Percentiles rank a stretch among this genome's conserved stretches.
Evolutionary conservation across 2,329 filamentous ascomycete genomes (phyloP).

Genomic region (Diaporthe longicolla): DNA sequence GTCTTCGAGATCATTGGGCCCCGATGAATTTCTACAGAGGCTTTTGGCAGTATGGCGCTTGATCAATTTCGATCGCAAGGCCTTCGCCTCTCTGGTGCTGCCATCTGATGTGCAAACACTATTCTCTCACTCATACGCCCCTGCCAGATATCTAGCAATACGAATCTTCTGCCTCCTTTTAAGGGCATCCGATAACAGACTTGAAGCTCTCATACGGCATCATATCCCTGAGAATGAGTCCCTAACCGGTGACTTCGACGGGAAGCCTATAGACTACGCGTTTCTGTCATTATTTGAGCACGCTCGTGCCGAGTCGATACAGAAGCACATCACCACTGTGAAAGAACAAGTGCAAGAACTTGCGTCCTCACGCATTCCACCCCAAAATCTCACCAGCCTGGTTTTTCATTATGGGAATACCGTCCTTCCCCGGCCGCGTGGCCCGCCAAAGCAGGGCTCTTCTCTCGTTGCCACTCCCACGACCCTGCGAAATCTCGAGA

Average conservation of each 20-base stretch:
- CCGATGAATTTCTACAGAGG: slow-evolving; percentile 51
- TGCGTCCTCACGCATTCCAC: slow-evolving; percentile 20
- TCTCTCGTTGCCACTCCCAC: slow-evolving; percentile 79
- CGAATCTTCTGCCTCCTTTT: slow-evolving; percentile 85
- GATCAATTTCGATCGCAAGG: slow-evolving; percentile 79
- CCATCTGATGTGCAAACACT: slow-evolving; percentile 78
- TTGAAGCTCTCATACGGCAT: slow-evolving; percentile 77
- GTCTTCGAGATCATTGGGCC: slow-evolving; percentile 14
- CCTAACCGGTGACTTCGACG: slow-evolving; percentile 82
- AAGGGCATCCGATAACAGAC: slow-evolving; percentile 82
- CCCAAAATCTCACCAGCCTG: slow-evolving; percentile 67
- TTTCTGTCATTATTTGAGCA: slow-evolving; percentile 76
- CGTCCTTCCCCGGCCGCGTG: slow-evolving; percentile 75
- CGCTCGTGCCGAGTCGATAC: slow-evolving; percentile 62
- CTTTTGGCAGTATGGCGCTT: slow-evolving; percentile 84
- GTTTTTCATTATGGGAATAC: slow-evolving; percentile 76
- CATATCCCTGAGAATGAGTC: slow-evolving; percentile 73
- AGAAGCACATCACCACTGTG: slow-evolving; percentile 50
- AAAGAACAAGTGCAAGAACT: slow-evolving; percentile 25
- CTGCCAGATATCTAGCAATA: slow-evolving; percentile 85
- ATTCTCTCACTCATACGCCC: slow-evolving; percentile 71
- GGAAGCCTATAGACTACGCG: slow-evolving; percentile 80
- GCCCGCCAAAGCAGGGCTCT: slow-evolving; percentile 61
- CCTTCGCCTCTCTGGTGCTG: slow-evolving; percentile 75
- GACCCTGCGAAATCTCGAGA: slow-evolving; percentile 78